Percentiles rank a stretch among this genome's conserved stretches.
Evolutionary conservation across 495 filamentous ascomycete genomes (phyloP).

Genomic region (Lasiosphaeria miniovina): DNA sequence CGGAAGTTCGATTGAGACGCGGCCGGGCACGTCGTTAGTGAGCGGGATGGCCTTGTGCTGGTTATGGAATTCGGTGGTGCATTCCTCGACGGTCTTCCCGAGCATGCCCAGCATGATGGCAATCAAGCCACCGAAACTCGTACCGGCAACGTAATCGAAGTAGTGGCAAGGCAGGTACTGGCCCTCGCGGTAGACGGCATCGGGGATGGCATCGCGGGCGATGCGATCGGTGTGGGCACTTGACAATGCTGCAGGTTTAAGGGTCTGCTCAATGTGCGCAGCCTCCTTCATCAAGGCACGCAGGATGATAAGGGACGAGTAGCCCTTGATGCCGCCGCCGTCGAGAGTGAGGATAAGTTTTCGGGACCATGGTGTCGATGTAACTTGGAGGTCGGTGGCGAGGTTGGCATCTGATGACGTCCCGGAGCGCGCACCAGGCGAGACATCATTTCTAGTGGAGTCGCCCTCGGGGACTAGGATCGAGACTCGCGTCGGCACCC

Average conservation of each 20-base stretch:
- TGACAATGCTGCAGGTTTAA: slow-evolving; percentile 18
- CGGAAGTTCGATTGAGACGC: slow-evolving; percentile 24
- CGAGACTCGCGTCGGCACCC: slow-evolving; percentile 28
- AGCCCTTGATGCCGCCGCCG: slow-evolving; percentile 32
- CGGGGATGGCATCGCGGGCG: slow-evolving; percentile 37
- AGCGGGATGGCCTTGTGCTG: slow-evolving; percentile 31
- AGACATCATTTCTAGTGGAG: slow-evolving; percentile 18
- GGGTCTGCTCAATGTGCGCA: slow-evolving; percentile 22
- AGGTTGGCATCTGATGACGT: slow-evolving; percentile 3
- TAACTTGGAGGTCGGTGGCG: slow-evolving; percentile 20
- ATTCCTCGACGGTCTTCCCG: slow-evolving; percentile 27
- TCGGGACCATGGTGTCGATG: slow-evolving; percentile 28
- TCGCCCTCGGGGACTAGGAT: slow-evolving; percentile 21
- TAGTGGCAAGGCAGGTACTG: slow-evolving; percentile 51
- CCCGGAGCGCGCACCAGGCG: background rate
- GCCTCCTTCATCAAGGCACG: slow-evolving; percentile 30
- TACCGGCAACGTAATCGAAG: slow-evolving; percentile 42
- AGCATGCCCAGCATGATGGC: slow-evolving; percentile 38
- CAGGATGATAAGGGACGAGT: slow-evolving; percentile 31
- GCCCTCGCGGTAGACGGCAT: slow-evolving; percentile 36
- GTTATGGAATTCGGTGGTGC: slow-evolving; percentile 29
- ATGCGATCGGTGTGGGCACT: slow-evolving; percentile 29
- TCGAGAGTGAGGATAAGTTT: slow-evolving; percentile 32
- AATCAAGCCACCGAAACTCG: slow-evolving; percentile 35
- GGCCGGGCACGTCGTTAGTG: slow-evolving; percentile 16